These are phyloP conservation scores for Fusarium nisikadoi DNA, from an alignment of 2,329 filamentous ascomycete genomes.

Conservation along the genomic window DNA sequence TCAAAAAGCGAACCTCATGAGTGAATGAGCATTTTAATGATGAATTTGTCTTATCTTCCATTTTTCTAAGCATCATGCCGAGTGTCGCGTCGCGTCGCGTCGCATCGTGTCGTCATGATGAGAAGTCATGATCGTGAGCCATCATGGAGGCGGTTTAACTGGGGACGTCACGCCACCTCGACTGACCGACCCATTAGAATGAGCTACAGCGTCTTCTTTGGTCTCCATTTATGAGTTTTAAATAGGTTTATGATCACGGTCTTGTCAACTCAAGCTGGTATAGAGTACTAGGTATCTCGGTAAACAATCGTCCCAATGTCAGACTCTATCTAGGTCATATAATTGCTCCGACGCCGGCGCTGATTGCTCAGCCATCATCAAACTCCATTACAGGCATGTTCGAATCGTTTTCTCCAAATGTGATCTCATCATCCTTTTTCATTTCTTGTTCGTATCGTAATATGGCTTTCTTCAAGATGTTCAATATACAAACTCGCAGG, in stretches of 20 bases:
- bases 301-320: too few relatives aligned
- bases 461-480: too few relatives aligned
- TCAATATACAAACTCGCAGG: too few relatives aligned
- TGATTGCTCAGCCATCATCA: accelerated
- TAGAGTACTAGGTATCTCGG: not conserved
- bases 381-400: too few relatives aligned
- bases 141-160: constrained; percentile 23
- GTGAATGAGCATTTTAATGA: constrained; percentile 44
- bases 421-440: too few relatives aligned
- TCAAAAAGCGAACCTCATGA: constrained; percentile 38
- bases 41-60: constrained; percentile 23
- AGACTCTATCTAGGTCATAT: too few relatives aligned
- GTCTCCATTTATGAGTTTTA: not conserved
- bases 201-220: not conserved
- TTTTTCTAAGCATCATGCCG: constrained; percentile 6
- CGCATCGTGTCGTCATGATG: constrained; percentile 10
- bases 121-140: constrained; percentile 24
- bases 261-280: not conserved
- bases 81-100: not conserved
- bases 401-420: too few relatives aligned
- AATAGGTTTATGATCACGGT: not conserved
- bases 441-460: too few relatives aligned
- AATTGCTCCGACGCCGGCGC: not conserved
- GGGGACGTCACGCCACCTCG: not conserved
- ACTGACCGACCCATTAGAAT: not conserved